Conservation (phyloP, 2,329 filamentous ascomycete species). For the Aspergillus costaricaensis region DNA sequence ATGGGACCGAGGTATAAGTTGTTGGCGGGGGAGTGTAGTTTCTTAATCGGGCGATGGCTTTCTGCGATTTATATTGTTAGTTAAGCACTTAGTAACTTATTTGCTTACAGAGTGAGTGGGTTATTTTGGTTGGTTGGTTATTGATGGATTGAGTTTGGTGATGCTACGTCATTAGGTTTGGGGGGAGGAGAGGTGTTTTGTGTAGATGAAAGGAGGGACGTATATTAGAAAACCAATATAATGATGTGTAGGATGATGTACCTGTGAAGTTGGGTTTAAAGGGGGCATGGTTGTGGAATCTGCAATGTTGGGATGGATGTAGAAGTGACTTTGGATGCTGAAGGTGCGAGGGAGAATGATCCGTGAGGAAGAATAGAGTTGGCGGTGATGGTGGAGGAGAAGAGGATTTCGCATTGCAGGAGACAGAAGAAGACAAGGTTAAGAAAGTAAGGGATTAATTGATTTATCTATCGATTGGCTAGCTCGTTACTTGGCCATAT, state of each 20-base stretch:
- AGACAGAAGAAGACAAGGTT: background rate
- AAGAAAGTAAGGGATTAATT: background rate
- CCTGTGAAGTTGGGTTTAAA: slow-evolving; percentile 28
- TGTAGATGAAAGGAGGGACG: background rate
- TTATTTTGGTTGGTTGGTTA: background rate
- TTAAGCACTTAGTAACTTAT: too few species aligned
- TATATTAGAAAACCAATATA: too few species aligned
- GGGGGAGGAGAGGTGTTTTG: background rate
- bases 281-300: slow-evolving; percentile 23
- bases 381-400: background rate
- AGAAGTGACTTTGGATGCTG: background rate
- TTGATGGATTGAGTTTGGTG: too few species aligned
- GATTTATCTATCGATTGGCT: too few species aligned
- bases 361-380: background rate
- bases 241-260: slow-evolving; percentile 15
- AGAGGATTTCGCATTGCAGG: background rate
- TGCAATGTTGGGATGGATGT: background rate
- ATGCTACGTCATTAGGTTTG: background rate
- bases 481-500: too few species aligned
- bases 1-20: slow-evolving; percentile 57
- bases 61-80: slow-evolving; percentile 29
- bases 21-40: slow-evolving; percentile 60
- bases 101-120: background rate
- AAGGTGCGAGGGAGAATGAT: background rate
- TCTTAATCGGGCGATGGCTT: slow-evolving; percentile 59